Base-by-base conservation (phyloP, 495 filamentous ascomycete genomes). In the Aspergillus egyptiacus region DNA sequence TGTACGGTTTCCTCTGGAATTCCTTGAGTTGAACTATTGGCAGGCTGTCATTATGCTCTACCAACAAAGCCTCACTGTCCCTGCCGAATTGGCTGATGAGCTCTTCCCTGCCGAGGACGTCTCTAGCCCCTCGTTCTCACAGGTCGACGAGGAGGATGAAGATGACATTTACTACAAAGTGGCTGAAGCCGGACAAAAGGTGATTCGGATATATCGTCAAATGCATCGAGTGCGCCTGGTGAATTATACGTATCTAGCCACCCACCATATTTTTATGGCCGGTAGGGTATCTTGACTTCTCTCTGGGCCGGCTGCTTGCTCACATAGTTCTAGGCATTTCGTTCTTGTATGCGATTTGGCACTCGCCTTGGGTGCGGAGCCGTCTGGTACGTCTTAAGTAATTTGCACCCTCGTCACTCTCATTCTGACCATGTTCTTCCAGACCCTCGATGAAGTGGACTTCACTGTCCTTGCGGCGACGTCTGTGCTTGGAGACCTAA, bases 31-130 rank as follows among this genome's bases (percentile, higher is more conserved):
- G 39, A 97, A 97, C 61, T 97, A 96, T 62, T 97, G 90, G 89
- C 91, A 97, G 64, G 87, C 89, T n/a, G 81, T 96, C 45, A 94
- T 97, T 54, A 87, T 95, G 87, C 78, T 97, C 3, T 97, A 96
- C 64, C 77, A 91, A 46, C 91, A 95, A 58, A 91, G 87, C 59
- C 69, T 97, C 38, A 87, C 86, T 15, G 87, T 91, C n/a, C 91
- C 91, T 10, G 80, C 84, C 4, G 76, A 86, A 48, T 79, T 96
- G 44, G 87, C 89, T 36, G 83, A 83, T 17, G 89, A 95, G 65
- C 74, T 86, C 33, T 80, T 79, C 33, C 83, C 82, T 1, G 77
- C 82, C 2, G 85, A 83, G 59, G 80, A 84, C 47, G 79, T 85
- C 4, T 69, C 76, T 6, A 85, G 82, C 54, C 82, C 82, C 1